Evolutionary conservation across 352 stramenopile genomes (phyloP), one percentile per base, ranked within the genome.

Genomic region (Phytophthora kernoviae): DNA sequence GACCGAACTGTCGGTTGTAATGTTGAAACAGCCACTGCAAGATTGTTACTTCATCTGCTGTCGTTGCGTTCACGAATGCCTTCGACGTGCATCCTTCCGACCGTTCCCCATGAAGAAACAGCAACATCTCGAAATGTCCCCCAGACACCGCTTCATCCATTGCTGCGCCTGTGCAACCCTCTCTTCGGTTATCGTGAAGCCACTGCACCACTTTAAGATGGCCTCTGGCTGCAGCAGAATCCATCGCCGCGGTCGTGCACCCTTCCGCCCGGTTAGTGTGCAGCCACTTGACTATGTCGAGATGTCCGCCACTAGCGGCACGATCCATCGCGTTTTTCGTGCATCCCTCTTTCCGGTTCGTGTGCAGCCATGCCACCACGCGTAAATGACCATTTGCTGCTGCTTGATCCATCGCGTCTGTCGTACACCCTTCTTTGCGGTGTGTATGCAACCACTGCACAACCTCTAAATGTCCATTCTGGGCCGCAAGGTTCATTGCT

Each of bases 121-220:
- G 34, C 30, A 84, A 40, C 1, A 84, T 49, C 10, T 83, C 62
- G 9, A 79, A 79, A 42, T 76, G 66, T n/a, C 70, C 70, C 17
- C 63, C 62, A 4, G 37, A 56, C 8, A 67, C 70, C 6, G 70
- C 66, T 30, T 51, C 40, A 50, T 79, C 67, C 58, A 79, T 79
- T 8, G 70, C 70, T 36, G 40, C 53, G 1, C 55, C 43, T 10
- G 62, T 72, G 15, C 70, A 79, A 2, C 70, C 70, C 30, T 79
- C 70, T 7, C 0, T 53, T 34, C 67, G 53, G 39, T 72, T 63
- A 5, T 36, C 27, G 37, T 70, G 65, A 27, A 79, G 45, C 70
- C 70, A 79, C 22, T 65, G 46, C 8, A 77, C 52, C 6, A 74
- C 49, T 3, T 61, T 50, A 1, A 77, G 40, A 7, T 67, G 62